Evolutionary conservation across 2,329 filamentous ascomycete genomes (phyloP).

Genomic region (Diaporthe ilicicola): DNA sequence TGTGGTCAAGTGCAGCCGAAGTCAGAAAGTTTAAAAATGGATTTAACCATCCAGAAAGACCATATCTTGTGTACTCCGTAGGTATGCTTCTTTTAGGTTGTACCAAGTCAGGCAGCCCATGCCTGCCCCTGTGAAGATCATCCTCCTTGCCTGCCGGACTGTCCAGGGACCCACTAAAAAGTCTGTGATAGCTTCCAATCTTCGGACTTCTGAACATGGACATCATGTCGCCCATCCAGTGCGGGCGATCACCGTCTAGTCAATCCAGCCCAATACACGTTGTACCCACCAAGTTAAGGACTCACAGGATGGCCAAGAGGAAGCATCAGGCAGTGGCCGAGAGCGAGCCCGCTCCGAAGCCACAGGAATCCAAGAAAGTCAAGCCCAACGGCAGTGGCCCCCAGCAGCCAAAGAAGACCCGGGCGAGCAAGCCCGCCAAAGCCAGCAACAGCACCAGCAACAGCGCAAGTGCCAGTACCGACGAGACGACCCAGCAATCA

Average conservation of each 20-base stretch:
- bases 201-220: background rate
- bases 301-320: constrained; percentile 40
- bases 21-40: background rate
- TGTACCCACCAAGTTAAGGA: background rate
- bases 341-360: constrained; percentile 29
- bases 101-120: no score
- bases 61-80: background rate
- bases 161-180: constrained; percentile 21
- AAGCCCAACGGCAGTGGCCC: constrained; percentile 8
- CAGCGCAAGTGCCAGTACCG: constrained; percentile 34
- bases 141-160: background rate
- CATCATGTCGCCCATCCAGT: no score
- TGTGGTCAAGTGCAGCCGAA: background rate
- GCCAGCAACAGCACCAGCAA: constrained; percentile 34
- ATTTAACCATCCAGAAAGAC: background rate
- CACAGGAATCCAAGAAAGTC: constrained; percentile 22
- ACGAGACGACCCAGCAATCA: constrained; percentile 55
- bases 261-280: background rate
- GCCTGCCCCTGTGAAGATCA: background rate
- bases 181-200: constrained; percentile 12
- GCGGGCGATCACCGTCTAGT: background rate
- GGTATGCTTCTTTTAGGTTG: background rate
- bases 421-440: constrained; percentile 26
- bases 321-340: constrained; percentile 40
- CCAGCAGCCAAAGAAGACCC: constrained; percentile 21